phyloP scores from a whole-genome alignment of 2,329 filamentous ascomycete genomes.

The Mycosphaerella sp. region DNA sequence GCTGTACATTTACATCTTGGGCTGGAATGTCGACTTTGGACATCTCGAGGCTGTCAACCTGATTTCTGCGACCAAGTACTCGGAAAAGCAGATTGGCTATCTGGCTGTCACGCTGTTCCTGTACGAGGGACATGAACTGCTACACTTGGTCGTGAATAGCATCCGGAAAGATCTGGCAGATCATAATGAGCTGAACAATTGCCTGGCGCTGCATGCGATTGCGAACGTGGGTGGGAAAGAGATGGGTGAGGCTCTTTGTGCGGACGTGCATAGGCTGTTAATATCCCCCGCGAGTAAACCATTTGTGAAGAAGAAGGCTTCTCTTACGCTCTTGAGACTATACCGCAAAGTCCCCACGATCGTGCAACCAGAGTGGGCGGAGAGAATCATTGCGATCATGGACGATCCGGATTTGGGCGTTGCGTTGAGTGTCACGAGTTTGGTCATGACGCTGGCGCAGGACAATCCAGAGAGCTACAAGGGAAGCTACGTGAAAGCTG shows the following conservation, averaged over 20 bases:
- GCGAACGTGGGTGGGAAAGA: conserved; percentile 95
- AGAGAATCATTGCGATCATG: conserved; percentile 98
- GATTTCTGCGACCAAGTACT: conserved; percentile 94
- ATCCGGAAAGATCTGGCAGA: conserved; percentile 94
- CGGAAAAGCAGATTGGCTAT: conserved; percentile 98
- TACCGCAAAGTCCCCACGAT: conserved; percentile 94
- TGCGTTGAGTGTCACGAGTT: conserved; percentile 86
- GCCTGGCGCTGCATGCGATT: conserved; percentile 90
- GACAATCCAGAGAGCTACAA: conserved; percentile 93
- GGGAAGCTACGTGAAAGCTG: conserved; percentile 89
- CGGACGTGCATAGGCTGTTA: conserved; percentile 84
- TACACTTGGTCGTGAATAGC: conserved; percentile 96
- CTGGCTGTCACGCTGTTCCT: conserved; percentile 94
- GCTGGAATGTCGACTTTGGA: conserved; percentile 98
- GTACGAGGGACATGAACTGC: conserved; percentile 91
- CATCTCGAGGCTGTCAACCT: conserved; percentile 97
- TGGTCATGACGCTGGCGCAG: conserved; percentile 90
- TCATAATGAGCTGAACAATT: conserved; percentile 96
- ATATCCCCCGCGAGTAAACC: conserved; percentile 94
- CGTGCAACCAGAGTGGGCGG: conserved; percentile 93
- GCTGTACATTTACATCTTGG: conserved; percentile 97
- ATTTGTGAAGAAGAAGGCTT: conserved; percentile 99
- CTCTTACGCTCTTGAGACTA: conserved; percentile 81
- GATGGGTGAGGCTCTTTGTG: conserved; percentile 90
- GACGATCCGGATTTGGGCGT: conserved; percentile 93